A percentile compares a stretch with the other conserved stretches of the same genome.
These are phyloP conservation scores for Fusarium xylarioides DNA, from an alignment of 2,329 filamentous ascomycete species.

Conservation along the genomic window DNA sequence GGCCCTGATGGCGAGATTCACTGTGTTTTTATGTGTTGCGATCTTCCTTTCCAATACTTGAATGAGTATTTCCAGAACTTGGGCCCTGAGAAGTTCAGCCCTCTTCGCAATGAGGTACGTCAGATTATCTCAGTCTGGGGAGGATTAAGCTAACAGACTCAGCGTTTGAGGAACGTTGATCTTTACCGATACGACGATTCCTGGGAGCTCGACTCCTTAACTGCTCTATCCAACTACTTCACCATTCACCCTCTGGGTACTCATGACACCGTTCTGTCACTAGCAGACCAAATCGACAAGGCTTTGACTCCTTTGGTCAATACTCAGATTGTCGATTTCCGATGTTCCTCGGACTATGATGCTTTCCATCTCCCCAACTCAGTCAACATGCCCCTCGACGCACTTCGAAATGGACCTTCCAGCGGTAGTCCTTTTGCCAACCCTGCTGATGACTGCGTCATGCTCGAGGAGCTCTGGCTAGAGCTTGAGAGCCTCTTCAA, in stretches of 20 bases:
- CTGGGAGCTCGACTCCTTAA: slow-evolving; percentile 58
- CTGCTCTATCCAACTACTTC: slow-evolving; percentile 51
- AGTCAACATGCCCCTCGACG: slow-evolving; percentile 56
- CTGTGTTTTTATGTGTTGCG: slow-evolving; percentile 69
- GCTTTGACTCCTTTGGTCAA: slow-evolving; percentile 40
- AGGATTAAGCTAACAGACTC: slow-evolving; percentile 27
- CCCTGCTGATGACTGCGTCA: slow-evolving; percentile 56
- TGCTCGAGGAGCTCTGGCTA: slow-evolving; percentile 59
- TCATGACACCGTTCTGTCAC: slow-evolving; percentile 38
- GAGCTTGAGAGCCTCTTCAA: slow-evolving; percentile 58
- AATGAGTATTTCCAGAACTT: slow-evolving; percentile 67
- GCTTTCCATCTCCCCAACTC: slow-evolving; percentile 56
- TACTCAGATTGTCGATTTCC: slow-evolving; percentile 55
- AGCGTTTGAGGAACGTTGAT: slow-evolving; percentile 60
- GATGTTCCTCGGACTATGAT: slow-evolving; percentile 53
- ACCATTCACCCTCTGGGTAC: slow-evolving; percentile 38
- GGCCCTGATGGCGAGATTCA: slow-evolving; percentile 57
- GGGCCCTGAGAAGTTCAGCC: slow-evolving; percentile 56
- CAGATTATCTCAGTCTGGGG: rapidly evolving
- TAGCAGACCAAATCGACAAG: slow-evolving; percentile 41
- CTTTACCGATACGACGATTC: slow-evolving; percentile 64
- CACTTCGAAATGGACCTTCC: slow-evolving; percentile 43
- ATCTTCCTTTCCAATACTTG: slow-evolving; percentile 70
- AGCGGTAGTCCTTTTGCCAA: slow-evolving; percentile 47
- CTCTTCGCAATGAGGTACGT: slow-evolving; percentile 54